Evolutionary conservation across 2,329 filamentous ascomycete genomes (phyloP).

Genomic region (Fusarium sp.): DNA sequence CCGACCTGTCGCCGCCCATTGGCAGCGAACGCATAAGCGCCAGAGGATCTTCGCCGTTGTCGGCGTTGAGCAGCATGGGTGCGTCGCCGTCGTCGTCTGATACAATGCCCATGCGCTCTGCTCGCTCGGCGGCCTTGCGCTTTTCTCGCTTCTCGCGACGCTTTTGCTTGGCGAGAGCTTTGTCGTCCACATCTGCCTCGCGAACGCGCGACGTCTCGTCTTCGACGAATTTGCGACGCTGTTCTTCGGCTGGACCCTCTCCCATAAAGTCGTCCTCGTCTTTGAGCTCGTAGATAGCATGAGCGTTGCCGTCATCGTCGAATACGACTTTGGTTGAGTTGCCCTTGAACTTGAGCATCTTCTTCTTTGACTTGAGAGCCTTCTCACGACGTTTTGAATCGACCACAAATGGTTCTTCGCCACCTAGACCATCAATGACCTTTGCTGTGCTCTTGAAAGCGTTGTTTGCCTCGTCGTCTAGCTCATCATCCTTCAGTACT

Average conservation of each 20-base stretch:
- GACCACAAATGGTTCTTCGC: constrained; percentile 79
- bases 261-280: constrained; percentile 82
- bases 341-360: constrained; percentile 89
- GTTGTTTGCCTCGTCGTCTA: constrained; percentile 61
- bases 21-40: constrained; percentile 68
- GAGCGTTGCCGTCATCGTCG: constrained; percentile 89
- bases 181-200: constrained; percentile 83
- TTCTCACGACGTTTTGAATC: constrained; percentile 97
- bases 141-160: constrained; percentile 79
- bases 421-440: constrained; percentile 73
- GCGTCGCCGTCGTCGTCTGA: constrained; percentile 42
- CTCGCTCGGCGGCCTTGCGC: constrained; percentile 71
- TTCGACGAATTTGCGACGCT: constrained; percentile 81
- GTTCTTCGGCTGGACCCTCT: constrained; percentile 78
- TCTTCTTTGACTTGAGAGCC: constrained; percentile 93
- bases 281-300: constrained; percentile 88
- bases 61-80: constrained; percentile 48
- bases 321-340: constrained; percentile 87
- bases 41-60: constrained; percentile 52
- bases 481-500: constrained; percentile 77
- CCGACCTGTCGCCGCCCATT: constrained; percentile 50
- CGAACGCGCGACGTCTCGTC: constrained; percentile 77
- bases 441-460: constrained; percentile 59
- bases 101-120: constrained; percentile 48
- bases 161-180: constrained; percentile 81